Evolutionary conservation across 129 eudicot genomes (phyloP).

Genomic region (Heracleum sosnowskyi): DNA sequence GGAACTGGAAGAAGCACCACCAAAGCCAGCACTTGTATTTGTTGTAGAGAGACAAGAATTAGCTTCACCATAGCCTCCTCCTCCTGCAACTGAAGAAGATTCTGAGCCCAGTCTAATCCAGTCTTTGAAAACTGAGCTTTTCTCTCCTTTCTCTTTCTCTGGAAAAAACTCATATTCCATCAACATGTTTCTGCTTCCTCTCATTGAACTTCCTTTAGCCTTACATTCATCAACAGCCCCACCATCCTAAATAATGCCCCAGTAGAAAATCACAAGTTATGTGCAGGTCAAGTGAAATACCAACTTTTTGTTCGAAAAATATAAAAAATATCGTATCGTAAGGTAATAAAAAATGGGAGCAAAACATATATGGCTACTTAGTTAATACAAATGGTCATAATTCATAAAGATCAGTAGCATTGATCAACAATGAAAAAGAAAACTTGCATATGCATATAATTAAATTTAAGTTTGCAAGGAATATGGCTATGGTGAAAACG

Average conservation of each 20-base stretch:
- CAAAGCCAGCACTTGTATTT: constrained; percentile 15
- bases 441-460: no score
- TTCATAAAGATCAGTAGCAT: no score
- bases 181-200: constrained; percentile 22
- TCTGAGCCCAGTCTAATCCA: constrained; percentile 23
- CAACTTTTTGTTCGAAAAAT: no score
- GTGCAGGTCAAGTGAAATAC: no score
- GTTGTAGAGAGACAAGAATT: constrained; percentile 17
- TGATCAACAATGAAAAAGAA: no score
- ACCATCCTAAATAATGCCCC: not conserved
- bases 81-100: constrained; percentile 19
- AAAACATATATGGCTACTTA: no score
- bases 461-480: no score
- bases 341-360: no score
- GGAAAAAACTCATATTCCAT: constrained; percentile 77
- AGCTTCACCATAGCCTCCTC: constrained; percentile 13
- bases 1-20: constrained; percentile 27
- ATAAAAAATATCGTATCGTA: no score
- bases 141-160: constrained; percentile 18
- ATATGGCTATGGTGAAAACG: no score
- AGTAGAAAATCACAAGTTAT: not conserved
- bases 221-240: not conserved
- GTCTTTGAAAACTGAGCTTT: constrained; percentile 17
- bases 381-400: no score
- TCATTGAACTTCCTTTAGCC: constrained; percentile 13